phyloP scores from a whole-genome alignment of 345 rosid species.

The Ceriops tagal region DNA sequence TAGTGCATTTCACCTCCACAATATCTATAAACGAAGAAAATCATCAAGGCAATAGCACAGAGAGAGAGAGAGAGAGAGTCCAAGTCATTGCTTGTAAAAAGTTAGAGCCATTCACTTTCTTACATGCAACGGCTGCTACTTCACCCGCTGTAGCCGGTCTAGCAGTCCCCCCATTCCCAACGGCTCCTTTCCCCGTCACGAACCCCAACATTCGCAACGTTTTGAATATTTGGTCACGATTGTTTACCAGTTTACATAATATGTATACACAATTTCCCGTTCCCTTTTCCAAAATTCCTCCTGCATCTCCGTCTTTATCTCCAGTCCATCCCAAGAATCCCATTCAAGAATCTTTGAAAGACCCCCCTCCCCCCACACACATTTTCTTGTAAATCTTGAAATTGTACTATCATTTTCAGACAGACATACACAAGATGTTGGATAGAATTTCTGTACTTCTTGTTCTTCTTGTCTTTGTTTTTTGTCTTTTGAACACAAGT shows the following conservation, averaged over 20 bases:
- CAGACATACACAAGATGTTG: conserved; percentile 17
- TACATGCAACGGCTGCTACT: conserved; percentile 47
- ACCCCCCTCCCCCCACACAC: too few species aligned
- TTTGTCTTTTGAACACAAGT: conserved; percentile 18
- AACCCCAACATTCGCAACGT: conserved; percentile 13
- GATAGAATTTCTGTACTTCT: conserved; percentile 11
- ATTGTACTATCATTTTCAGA: background rate
- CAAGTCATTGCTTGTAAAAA: background rate
- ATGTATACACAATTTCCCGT: background rate
- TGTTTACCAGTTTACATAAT: background rate
- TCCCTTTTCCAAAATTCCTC: background rate
- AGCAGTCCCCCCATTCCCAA: conserved; percentile 29
- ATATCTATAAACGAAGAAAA: too few species aligned
- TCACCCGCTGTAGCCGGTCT: conserved; percentile 26
- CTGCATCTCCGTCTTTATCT: background rate
- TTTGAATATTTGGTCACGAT: background rate
- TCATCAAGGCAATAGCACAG: too few species aligned
- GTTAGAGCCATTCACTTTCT: conserved; percentile 19
- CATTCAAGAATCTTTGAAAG: too few species aligned
- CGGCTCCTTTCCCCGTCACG: conserved; percentile 43
- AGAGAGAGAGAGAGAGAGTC: too few species aligned
- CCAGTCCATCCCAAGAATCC: too few species aligned
- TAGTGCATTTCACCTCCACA: too few species aligned
- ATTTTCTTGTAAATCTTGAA: background rate
- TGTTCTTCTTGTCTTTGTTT: conserved; percentile 18